Conservation (phyloP, 2,329 filamentous ascomycete species). For the Sclerotinia spermophila region DNA sequence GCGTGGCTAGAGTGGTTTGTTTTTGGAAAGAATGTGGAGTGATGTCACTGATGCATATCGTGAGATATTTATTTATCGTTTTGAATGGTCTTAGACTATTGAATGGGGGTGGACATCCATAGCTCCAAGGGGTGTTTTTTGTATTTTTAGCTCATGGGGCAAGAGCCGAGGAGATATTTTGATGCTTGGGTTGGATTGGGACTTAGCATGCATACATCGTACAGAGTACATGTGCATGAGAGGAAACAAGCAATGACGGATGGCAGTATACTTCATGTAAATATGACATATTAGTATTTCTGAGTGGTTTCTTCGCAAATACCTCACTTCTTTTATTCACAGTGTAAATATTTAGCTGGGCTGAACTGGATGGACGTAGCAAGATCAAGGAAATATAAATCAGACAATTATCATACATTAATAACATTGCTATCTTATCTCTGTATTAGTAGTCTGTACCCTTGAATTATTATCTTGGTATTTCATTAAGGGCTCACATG, state of each 20-base stretch:
- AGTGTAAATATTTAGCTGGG: not conserved
- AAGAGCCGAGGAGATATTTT: not conserved
- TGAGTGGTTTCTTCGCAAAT: not conserved
- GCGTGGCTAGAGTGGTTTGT: not conserved
- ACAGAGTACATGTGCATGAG: not conserved
- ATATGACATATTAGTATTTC: not conserved
- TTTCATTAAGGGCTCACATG: not conserved
- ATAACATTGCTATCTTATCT: not conserved
- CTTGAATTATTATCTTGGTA: not conserved
- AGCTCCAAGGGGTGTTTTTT: not conserved
- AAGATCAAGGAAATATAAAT: slow-evolving; percentile 2
- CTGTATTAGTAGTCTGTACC: not conserved
- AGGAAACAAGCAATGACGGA: not conserved
- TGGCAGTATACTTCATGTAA: not conserved
- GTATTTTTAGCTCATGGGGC: not conserved
- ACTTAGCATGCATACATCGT: not conserved
- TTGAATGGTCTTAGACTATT: not conserved
- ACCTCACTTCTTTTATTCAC: not conserved
- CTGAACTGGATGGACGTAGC: not conserved
- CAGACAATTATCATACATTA: not conserved
- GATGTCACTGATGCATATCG: slow-evolving; percentile 8
- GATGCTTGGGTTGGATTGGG: not conserved
- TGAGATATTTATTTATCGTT: not conserved
- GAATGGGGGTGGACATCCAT: not conserved
- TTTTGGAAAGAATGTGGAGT: not conserved